Percentiles rank a stretch among this genome's conserved stretches.
phyloP scores from a whole-genome alignment of 176 grass and related monocot genomes.

The Avena sativa region DNA sequence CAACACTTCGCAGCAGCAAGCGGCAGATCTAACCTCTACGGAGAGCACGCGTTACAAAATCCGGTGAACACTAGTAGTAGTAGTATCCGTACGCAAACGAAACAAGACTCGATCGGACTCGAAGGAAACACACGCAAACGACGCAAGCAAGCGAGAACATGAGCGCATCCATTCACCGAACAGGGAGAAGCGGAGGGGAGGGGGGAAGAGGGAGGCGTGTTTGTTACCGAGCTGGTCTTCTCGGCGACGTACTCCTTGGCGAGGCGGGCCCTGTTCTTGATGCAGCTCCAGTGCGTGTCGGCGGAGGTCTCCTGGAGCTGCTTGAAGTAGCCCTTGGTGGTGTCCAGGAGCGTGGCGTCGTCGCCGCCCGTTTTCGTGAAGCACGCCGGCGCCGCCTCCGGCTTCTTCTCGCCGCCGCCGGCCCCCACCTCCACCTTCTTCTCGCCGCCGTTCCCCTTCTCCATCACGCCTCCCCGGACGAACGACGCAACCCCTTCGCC shows the following conservation, averaged over 20 bases:
- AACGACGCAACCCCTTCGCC: neutral
- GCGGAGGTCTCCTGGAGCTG: slow-evolving; percentile 56
- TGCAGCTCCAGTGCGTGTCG: slow-evolving; percentile 66
- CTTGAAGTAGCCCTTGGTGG: slow-evolving; percentile 56
- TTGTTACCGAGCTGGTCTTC: slow-evolving; percentile 37
- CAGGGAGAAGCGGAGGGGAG: no score
- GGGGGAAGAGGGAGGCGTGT: neutral
- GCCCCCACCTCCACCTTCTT: neutral
- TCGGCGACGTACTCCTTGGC: slow-evolving; percentile 49
- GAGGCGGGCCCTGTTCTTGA: slow-evolving; percentile 54
- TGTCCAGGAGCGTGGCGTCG: slow-evolving; percentile 41
- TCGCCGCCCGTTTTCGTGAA: slow-evolving; percentile 57
- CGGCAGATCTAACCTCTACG: neutral
- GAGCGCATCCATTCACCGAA: neutral
- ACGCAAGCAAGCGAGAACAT: neutral
- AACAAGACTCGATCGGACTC: neutral
- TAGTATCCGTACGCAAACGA: neutral
- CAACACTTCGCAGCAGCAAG: neutral
- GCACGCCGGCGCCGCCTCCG: slow-evolving; percentile 12
- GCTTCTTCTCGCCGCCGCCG: neutral
- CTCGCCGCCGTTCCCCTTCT: slow-evolving; percentile 8
- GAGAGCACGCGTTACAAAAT: neutral
- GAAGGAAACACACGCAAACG: neutral
- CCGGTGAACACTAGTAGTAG: neutral
- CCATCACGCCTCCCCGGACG: neutral